Percentiles rank a stretch among this genome's conserved stretches.
These are phyloP conservation scores for Hortiboletus rubellus DNA, from an alignment of 1,284 basidiomycete species.

Conservation along the genomic window DNA sequence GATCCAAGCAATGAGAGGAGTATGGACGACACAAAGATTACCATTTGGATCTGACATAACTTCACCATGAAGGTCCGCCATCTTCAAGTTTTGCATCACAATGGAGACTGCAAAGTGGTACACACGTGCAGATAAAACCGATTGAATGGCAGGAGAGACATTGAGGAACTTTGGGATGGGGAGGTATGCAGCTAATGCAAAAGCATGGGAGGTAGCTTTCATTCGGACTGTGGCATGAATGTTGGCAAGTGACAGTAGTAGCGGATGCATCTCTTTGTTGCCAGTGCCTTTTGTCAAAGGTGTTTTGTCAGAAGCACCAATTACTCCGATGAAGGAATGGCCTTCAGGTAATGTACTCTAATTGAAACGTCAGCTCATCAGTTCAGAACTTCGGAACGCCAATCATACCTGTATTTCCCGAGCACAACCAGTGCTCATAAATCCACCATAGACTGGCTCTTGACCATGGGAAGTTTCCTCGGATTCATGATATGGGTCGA, in stretches of 20 bases:
- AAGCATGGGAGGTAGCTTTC: conserved; percentile 14
- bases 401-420: conserved; percentile 8
- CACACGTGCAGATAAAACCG: conserved; percentile 1
- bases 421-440: not conserved
- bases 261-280: conserved; percentile 17
- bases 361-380: not conserved
- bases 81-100: conserved; percentile 10
- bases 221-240: conserved; percentile 10
- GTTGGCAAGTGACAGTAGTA: conserved; percentile 14
- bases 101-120: conserved; percentile 7
- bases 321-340: conserved; percentile 7
- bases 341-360: not conserved
- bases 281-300: not conserved
- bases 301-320: conserved; percentile 14
- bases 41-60: conserved; percentile 11
- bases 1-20: conserved; percentile 7
- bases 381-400: too few species aligned
- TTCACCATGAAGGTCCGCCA: not conserved
- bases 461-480: not conserved
- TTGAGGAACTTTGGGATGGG: conserved; percentile 13
- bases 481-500: not conserved
- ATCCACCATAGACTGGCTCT: not conserved
- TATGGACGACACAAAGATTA: not conserved
- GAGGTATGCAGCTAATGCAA: conserved; percentile 3
- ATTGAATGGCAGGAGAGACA: conserved; percentile 2